A percentile compares a stretch with the other conserved stretches of the same genome.
Evolutionary conservation across 768 basidiomycete species (phyloP).

Genomic region (Dacryopinax primogenitus): DNA sequence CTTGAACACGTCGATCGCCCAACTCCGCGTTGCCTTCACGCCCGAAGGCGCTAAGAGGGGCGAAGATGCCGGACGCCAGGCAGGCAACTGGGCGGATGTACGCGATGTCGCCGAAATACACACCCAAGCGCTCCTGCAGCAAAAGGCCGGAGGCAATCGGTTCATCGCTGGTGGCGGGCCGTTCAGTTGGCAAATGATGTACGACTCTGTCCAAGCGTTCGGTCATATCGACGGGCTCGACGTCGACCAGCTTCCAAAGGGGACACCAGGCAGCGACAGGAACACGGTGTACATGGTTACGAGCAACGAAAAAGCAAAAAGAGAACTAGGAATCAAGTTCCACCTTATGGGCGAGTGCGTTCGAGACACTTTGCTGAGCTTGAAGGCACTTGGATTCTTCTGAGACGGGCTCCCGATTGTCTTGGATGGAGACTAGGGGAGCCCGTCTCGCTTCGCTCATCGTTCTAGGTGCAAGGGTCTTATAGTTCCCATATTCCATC

Average conservation of each 20-base stretch:
- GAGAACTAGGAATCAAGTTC: background rate
- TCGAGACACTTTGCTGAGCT: background rate
- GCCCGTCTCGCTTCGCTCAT: too few relatives aligned
- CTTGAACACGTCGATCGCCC: conserved; percentile 28
- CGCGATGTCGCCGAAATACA: conserved; percentile 20
- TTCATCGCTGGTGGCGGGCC: conserved; percentile 25
- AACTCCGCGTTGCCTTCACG: background rate
- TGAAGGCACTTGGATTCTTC: background rate
- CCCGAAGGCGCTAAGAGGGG: conserved; percentile 22
- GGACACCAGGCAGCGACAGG: background rate
- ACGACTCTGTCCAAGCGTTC: background rate
- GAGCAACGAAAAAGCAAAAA: background rate
- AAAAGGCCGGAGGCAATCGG: conserved; percentile 24
- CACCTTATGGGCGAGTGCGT: background rate
- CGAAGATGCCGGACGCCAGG: conserved; percentile 19
- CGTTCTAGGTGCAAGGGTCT: too few relatives aligned
- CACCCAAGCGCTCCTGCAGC: conserved; percentile 21
- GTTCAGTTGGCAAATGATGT: conserved; percentile 23
- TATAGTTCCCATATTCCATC: too few relatives aligned
- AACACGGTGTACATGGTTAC: background rate
- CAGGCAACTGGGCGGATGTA: conserved; percentile 25
- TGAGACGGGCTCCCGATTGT: too few relatives aligned
- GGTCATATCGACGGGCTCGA: background rate
- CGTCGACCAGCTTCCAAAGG: background rate
- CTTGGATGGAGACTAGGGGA: too few relatives aligned